Base-by-base conservation (phyloP, 2,329 filamentous ascomycete genomes). In the Exserohilum turcica region DNA sequence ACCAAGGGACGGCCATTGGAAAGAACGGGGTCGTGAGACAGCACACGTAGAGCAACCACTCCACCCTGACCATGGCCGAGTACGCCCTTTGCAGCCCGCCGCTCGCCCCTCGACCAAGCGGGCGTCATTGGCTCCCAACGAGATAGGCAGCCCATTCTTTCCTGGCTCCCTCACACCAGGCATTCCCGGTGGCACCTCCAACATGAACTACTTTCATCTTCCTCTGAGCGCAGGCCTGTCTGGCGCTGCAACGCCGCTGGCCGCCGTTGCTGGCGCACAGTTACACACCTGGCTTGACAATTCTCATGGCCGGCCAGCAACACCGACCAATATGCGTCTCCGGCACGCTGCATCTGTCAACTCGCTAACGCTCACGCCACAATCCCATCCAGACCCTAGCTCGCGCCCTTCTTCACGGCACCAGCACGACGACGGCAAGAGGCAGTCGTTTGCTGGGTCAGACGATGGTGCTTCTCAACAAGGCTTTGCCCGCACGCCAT, bases 151-250 rank as follows among this genome's bases (percentile, higher is more conserved):
- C 43, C 68, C 74, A 19, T 61, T 73, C 32, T 65, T 77, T 28
- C 67, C 71, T 15, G 70, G 75, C 59, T 72, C 73, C 76, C 70
- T 85, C 78, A 64, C 88, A 83, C 74, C 78, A 83, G 63, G 87
- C 80, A 61, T 65, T 78, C 82, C 88, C 5, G 88, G 89, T 52
- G 88, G 88, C 27, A 88, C 88, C 9, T 87, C 87, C 9, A 92
- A 90, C 63, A 80, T 93, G 65, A 87, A 88, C 71, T 94, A 93
- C 74, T 93, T 94, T 68, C 90, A 92, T 71, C 85, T 88, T 15
- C 90, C 92, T 61, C 80, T 93, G 4, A 84, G 86, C 7, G 82
- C 83, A 21, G 86, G 86, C 3, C 82, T 89, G 60, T 90, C 88
- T 42, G 90, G 90, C 21, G 86, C 88, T 10, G 87, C 90, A 57